Conservation (phyloP, 2,329 filamentous ascomycete genomes). For the Penicillium sp. region DNA sequence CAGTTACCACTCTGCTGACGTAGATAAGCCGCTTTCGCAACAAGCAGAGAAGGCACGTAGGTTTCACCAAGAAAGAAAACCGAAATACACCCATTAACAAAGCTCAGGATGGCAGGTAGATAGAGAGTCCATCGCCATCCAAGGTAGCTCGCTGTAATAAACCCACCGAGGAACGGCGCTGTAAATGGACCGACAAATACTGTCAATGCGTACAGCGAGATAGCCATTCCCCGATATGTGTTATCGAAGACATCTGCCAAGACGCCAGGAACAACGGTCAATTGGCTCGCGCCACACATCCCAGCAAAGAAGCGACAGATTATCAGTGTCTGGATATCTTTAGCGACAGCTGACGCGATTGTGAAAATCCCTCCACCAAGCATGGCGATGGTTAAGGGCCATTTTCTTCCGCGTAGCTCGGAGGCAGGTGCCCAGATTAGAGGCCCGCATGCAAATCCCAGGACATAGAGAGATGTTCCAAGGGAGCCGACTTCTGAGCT, state of each 20-base stretch:
- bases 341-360: conserved; percentile 44
- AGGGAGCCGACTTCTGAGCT: conserved; percentile 43
- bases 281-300: conserved; percentile 44
- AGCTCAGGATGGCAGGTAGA: conserved; percentile 53
- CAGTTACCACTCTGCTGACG: conserved; percentile 54
- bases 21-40: conserved; percentile 53
- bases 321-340: conserved; percentile 42
- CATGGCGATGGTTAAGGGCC: conserved; percentile 49
- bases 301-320: conserved; percentile 50
- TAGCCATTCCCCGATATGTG: conserved; percentile 37
- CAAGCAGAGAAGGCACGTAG: conserved; percentile 54
- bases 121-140: conserved; percentile 55
- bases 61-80: conserved; percentile 52
- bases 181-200: conserved; percentile 50
- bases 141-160: conserved; percentile 47
- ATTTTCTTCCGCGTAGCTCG: conserved; percentile 59
- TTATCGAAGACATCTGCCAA: conserved; percentile 53
- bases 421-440: conserved; percentile 63
- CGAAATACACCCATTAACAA: conserved; percentile 37
- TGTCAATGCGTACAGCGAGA: conserved; percentile 49
- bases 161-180: conserved; percentile 53
- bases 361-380: conserved; percentile 45
- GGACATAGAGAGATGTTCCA: conserved; percentile 49
- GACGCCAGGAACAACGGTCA: conserved; percentile 46
- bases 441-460: conserved; percentile 59